Conservation (phyloP, 805 yeast species). For the Candida manassasensis region DNA sequence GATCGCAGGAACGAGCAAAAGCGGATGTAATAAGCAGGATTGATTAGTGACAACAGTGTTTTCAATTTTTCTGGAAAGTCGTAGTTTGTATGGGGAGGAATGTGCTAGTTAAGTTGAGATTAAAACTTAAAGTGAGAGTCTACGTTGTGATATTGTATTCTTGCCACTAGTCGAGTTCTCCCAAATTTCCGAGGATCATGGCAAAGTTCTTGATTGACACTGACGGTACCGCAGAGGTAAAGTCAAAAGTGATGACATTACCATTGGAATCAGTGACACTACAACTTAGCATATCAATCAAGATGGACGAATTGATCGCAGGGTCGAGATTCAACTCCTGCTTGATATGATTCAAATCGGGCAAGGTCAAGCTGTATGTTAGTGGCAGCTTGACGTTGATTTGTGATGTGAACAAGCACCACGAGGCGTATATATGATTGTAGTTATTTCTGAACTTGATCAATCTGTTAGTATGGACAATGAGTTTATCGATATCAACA, state of each 20-base stretch:
- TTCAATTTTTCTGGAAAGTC: too few species aligned
- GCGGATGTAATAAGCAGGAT: too few species aligned
- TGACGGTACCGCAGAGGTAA: slow-evolving; percentile 21
- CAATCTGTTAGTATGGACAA: slow-evolving; percentile 21
- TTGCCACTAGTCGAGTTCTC: slow-evolving; percentile 38
- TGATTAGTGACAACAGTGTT: too few species aligned
- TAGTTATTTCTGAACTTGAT: slow-evolving; percentile 31
- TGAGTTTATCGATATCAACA: slow-evolving; percentile 37
- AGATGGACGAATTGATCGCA: slow-evolving; percentile 24
- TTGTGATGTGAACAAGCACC: slow-evolving; percentile 26
- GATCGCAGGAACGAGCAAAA: too few species aligned
- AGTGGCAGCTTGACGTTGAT: slow-evolving; percentile 3
- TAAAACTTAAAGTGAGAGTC: too few species aligned
- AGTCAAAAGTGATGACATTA: slow-evolving; percentile 24
- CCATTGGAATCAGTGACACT: slow-evolving; percentile 25
- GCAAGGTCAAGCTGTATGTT: slow-evolving; percentile 19
- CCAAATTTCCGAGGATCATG: slow-evolving; percentile 35
- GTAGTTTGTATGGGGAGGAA: too few species aligned
- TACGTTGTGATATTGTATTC: too few species aligned
- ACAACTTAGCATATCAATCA: slow-evolving; percentile 41
- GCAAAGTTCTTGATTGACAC: slow-evolving; percentile 39
- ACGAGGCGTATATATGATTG: slow-evolving; percentile 22
- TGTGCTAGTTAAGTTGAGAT: too few species aligned
- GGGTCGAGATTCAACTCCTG: slow-evolving; percentile 25
- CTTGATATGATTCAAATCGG: slow-evolving; percentile 29